phyloP scores from a whole-genome alignment of 768 basidiomycete species.

The Naganishia antarctica region DNA sequence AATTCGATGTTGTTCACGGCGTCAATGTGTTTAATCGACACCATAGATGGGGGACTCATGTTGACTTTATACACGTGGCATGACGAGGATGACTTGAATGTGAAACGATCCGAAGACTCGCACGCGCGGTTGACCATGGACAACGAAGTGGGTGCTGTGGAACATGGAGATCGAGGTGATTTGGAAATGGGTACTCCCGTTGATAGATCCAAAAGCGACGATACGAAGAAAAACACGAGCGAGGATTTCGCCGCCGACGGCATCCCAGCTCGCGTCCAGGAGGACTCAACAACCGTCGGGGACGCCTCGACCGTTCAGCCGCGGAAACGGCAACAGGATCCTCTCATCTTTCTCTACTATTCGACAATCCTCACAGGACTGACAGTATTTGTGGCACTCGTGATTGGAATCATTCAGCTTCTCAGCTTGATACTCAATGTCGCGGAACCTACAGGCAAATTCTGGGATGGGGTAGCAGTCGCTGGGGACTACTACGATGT shows the following conservation, averaged over 20 bases:
- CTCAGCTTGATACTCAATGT: constrained; percentile 21
- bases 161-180: neutral
- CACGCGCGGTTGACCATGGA: neutral
- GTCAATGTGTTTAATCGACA: constrained; percentile 25
- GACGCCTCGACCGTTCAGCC: neutral
- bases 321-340: constrained; percentile 19
- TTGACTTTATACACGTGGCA: constrained; percentile 22
- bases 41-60: constrained; percentile 22
- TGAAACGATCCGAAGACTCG: neutral
- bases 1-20: constrained; percentile 25
- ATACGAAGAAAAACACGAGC: too few relatives aligned
- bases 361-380: constrained; percentile 23
- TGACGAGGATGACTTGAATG: constrained; percentile 20
- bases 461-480: constrained; percentile 25
- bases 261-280: neutral
- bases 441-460: constrained; percentile 21
- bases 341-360: constrained; percentile 27
- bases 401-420: constrained; percentile 25
- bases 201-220: neutral
- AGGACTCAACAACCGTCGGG: neutral
- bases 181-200: neutral
- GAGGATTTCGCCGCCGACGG: too few relatives aligned
- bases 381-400: constrained; percentile 18
- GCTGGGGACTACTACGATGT: constrained; percentile 23
- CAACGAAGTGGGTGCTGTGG: too few relatives aligned